Base-by-base conservation (phyloP, 139 green algal genomes). In the Closterium sp. region DNA sequence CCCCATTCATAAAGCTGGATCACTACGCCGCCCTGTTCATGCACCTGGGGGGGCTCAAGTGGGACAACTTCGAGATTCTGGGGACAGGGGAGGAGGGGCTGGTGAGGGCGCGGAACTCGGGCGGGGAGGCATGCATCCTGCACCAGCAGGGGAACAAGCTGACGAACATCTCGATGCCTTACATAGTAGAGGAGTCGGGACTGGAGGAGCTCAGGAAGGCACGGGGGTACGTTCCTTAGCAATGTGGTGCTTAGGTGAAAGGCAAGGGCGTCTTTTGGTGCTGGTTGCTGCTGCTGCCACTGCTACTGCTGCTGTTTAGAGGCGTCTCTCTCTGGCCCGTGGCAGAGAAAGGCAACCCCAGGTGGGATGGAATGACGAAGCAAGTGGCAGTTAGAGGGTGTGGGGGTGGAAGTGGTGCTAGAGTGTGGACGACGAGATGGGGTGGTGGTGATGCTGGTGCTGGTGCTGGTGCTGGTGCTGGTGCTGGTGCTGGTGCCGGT, bases 131-230 rank as follows among this genome's bases (percentile, higher is more conserved):
- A 19, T 89, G 86, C 32, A 89, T 89, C 66, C 30, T 89, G 30
- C 86, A 89, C 86, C 86, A 89, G 30, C 55, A 89, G 55, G 86
- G 86, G 9, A 55, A 85, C 25, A 89, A 89, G 86, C 31, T 31
- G 1, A 43, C 9, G 5, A 84, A 89, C 23, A 89, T 76, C 12
- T 76, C 55, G 16, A 76, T 76, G 86, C 86, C 86, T 19, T 55
- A 89, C 83, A 32, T 89, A 25, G 3, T 89, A 3, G 21, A 89
- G 32, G 86, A 43, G 35, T 84, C 66, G 9, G 86, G 86, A 21
- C 33, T 89, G 66, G 86, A 89, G 2, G 66, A 33, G 86, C 32
- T 89, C 9, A 43, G 86, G 33, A n/a, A 89, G 55, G 55, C 55
- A 12, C 12, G 12, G 25, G 55, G 55, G 55, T 76, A 76, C 25